Percentiles rank a stretch among this genome's conserved stretches.
phyloP scores from a whole-genome alignment of 2,329 filamentous ascomycete species.

The Pseudopithomyces maydicus region DNA sequence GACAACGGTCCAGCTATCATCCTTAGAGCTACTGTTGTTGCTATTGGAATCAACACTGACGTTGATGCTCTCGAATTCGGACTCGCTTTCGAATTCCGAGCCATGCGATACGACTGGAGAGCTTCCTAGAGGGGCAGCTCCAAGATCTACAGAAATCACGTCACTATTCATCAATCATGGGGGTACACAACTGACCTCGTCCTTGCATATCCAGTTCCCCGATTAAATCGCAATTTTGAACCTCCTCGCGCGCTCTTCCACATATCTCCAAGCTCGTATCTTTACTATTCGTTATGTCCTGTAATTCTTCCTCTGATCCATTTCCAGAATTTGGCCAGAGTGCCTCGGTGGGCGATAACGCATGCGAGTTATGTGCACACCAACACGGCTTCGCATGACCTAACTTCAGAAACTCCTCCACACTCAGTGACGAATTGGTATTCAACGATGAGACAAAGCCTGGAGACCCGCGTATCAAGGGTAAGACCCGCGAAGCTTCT shows the following conservation, averaged over 20 bases:
- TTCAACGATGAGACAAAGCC: neutral
- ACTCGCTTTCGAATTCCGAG: neutral
- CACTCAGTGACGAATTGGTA: neutral
- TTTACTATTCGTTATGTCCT: neutral
- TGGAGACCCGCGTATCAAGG: neutral
- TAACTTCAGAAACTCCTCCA: constrained; percentile 22
- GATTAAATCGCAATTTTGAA: neutral
- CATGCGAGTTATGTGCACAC: constrained; percentile 14
- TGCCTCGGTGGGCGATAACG: neutral
- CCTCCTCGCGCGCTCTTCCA: neutral
- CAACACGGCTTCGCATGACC: constrained; percentile 31
- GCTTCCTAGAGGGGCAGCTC: too few relatives aligned
- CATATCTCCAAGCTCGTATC: too few relatives aligned
- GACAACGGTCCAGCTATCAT: constrained; percentile 12
- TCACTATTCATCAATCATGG: too few relatives aligned
- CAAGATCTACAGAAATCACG: too few relatives aligned
- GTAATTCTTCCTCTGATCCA: neutral
- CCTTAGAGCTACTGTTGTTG: neutral
- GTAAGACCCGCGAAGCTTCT: neutral
- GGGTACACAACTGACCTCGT: too few relatives aligned
- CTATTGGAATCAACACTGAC: neutral
- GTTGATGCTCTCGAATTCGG: neutral
- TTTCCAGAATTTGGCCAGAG: neutral
- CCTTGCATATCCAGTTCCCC: too few relatives aligned
- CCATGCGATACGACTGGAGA: too few relatives aligned